Evolutionary conservation across 805 yeast genomes (phyloP).

Genomic region (Hyphopichia homilentoma): DNA sequence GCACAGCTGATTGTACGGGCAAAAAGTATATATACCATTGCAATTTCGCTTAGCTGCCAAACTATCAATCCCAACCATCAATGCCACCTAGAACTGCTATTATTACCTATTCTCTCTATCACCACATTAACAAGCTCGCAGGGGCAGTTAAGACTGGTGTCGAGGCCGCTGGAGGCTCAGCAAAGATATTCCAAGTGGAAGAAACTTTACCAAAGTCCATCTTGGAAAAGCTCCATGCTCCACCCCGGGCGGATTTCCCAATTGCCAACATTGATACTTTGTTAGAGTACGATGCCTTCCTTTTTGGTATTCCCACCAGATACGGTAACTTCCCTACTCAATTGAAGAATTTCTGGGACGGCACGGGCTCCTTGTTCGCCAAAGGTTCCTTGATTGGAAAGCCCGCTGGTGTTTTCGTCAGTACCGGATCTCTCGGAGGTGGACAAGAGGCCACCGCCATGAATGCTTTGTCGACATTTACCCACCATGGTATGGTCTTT

Average conservation of each 20-base stretch:
- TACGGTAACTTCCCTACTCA: slow-evolving; percentile 77
- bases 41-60: too few species aligned
- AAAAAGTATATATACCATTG: too few species aligned
- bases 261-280: slow-evolving; percentile 56
- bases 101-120: slow-evolving; percentile 62
- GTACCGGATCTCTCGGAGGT: slow-evolving; percentile 74
- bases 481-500: slow-evolving; percentile 76
- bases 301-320: slow-evolving; percentile 82
- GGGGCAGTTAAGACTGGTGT: slow-evolving; percentile 60
- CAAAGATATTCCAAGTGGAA: slow-evolving; percentile 58
- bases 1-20: too few species aligned
- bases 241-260: slow-evolving; percentile 41
- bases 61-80: too few species aligned
- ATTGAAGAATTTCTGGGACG: slow-evolving; percentile 75
- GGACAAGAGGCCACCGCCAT: slow-evolving; percentile 73
- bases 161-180: slow-evolving; percentile 57
- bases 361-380: slow-evolving; percentile 77
- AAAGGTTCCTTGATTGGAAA: slow-evolving; percentile 67
- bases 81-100: slow-evolving; percentile 26
- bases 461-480: slow-evolving; percentile 56
- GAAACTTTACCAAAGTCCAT: slow-evolving; percentile 17
- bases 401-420: slow-evolving; percentile 68
- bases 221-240: slow-evolving; percentile 12
- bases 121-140: slow-evolving; percentile 65
- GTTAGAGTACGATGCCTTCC: slow-evolving; percentile 63